phyloP scores from a whole-genome alignment of 2,329 filamentous ascomycete genomes.

The Claviceps digitariae region DNA sequence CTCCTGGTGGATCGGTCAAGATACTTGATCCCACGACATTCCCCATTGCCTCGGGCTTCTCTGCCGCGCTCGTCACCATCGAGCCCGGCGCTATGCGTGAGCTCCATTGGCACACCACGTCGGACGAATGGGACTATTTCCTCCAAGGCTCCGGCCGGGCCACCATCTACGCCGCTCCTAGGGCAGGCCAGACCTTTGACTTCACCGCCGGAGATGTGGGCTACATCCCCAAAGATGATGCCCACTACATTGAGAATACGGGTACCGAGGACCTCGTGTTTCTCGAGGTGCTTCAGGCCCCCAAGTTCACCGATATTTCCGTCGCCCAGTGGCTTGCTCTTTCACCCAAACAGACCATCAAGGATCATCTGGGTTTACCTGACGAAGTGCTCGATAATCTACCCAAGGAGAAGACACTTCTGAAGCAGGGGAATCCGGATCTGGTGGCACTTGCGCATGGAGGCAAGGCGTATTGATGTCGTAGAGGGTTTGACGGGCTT shows the following conservation, averaged over 20 bases:
- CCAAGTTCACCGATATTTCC: slow-evolving; percentile 37
- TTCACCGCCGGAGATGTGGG: slow-evolving; percentile 46
- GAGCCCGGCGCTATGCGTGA: slow-evolving; percentile 52
- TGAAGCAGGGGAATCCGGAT: slow-evolving; percentile 27
- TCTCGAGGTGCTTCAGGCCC: slow-evolving; percentile 44
- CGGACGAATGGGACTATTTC: slow-evolving; percentile 50
- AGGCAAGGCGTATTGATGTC: slow-evolving; percentile 9
- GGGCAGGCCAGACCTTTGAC: slow-evolving; percentile 40
- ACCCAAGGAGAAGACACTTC: slow-evolving; percentile 27
- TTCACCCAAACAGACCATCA: slow-evolving; percentile 43
- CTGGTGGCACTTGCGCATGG: slow-evolving; percentile 16
- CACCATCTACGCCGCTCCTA: slow-evolving; percentile 40
- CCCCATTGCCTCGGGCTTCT: slow-evolving; percentile 40
- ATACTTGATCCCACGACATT: slow-evolving; percentile 44
- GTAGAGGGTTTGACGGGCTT: no score
- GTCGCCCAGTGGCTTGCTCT: slow-evolving; percentile 45
- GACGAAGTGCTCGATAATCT: slow-evolving; percentile 22
- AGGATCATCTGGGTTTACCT: slow-evolving; percentile 36
- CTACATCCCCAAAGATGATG: slow-evolving; percentile 35
- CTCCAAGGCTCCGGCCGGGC: slow-evolving; percentile 40
- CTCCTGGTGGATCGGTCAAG: slow-evolving; percentile 45
- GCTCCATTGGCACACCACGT: slow-evolving; percentile 48
- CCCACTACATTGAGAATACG: slow-evolving; percentile 50
- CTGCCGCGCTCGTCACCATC: slow-evolving; percentile 41
- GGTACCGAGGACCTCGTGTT: slow-evolving; percentile 43